phyloP scores from a whole-genome alignment of 257 asterid species.

The Scutellaria barbata region DNA sequence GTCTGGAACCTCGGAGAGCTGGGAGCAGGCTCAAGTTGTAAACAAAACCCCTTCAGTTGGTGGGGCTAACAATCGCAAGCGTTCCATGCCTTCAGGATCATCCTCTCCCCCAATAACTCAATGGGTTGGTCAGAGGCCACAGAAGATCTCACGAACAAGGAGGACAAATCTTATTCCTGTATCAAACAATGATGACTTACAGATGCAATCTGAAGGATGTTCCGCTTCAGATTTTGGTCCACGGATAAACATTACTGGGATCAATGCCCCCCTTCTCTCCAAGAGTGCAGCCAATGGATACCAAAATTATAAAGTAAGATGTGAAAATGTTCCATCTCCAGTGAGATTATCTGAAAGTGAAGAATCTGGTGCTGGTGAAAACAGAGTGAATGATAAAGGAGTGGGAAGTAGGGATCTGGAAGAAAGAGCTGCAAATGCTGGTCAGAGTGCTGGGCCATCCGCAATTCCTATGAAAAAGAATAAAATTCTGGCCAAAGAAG shows the following conservation, averaged over 20 bases:
- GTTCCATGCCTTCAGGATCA: slow-evolving; percentile 73
- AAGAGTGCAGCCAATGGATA: slow-evolving; percentile 57
- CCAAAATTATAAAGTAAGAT: slow-evolving; percentile 57
- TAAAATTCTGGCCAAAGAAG: slow-evolving; percentile 71
- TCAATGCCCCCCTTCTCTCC: slow-evolving; percentile 56
- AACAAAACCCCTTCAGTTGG: slow-evolving; percentile 57
- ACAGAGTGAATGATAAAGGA: slow-evolving; percentile 65
- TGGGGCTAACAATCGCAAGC: slow-evolving; percentile 82
- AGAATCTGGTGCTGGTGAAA: slow-evolving; percentile 89
- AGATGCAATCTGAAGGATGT: slow-evolving; percentile 76
- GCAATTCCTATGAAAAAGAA: slow-evolving; percentile 60
- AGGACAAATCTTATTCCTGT: slow-evolving; percentile 90
- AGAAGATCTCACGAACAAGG: slow-evolving; percentile 87
- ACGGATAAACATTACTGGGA: slow-evolving; percentile 60
- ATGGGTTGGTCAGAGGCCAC: slow-evolving; percentile 99
- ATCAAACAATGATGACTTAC: slow-evolving; percentile 77
- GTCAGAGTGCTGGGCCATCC: slow-evolving; percentile 60
- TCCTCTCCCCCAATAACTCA: slow-evolving; percentile 97
- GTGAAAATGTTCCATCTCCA: slow-evolving; percentile 75
- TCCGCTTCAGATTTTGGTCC: slow-evolving; percentile 84
- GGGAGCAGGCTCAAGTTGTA: slow-evolving; percentile 72
- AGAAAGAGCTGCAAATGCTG: slow-evolving; percentile 58
- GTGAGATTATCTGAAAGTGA: slow-evolving; percentile 86
- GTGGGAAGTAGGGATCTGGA: slow-evolving; percentile 55
- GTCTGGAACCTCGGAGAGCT: slow-evolving; percentile 78